Evolutionary conservation across 2,329 filamentous ascomycete genomes (phyloP).

Genomic region (Botrytis byssoidea): DNA sequence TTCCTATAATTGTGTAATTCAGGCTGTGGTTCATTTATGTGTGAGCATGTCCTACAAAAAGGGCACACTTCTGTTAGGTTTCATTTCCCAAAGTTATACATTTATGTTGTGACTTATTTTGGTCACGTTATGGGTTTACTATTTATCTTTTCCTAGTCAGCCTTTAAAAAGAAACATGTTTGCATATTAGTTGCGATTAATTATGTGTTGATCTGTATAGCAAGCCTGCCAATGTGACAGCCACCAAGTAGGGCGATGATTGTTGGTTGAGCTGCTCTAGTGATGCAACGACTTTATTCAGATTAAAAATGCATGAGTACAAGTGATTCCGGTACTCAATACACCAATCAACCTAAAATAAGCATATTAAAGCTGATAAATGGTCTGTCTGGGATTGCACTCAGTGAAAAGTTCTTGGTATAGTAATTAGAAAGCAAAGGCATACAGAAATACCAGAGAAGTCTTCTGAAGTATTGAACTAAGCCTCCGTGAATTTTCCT

Average conservation of each 20-base stretch:
- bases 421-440: neutral
- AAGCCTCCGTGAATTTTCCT: neutral
- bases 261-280: neutral
- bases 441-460: neutral
- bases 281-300: neutral
- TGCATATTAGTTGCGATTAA: rapidly evolving
- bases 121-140: neutral
- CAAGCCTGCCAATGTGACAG: too few relatives aligned
- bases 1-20: neutral
- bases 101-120: rapidly evolving
- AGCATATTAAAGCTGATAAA: neutral
- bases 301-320: too few relatives aligned
- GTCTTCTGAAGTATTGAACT: too few relatives aligned
- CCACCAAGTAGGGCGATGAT: too few relatives aligned
- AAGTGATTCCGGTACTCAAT: neutral
- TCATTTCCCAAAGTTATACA: rapidly evolving
- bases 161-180: too few relatives aligned
- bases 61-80: neutral
- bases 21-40: neutral
- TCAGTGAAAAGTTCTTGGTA: neutral
- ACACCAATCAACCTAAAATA: neutral
- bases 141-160: neutral
- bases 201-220: too few relatives aligned
- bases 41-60: neutral
- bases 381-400: neutral